Base-by-base conservation (phyloP, 2,329 filamentous ascomycete genomes). In the Trichoderma oligosporum region DNA sequence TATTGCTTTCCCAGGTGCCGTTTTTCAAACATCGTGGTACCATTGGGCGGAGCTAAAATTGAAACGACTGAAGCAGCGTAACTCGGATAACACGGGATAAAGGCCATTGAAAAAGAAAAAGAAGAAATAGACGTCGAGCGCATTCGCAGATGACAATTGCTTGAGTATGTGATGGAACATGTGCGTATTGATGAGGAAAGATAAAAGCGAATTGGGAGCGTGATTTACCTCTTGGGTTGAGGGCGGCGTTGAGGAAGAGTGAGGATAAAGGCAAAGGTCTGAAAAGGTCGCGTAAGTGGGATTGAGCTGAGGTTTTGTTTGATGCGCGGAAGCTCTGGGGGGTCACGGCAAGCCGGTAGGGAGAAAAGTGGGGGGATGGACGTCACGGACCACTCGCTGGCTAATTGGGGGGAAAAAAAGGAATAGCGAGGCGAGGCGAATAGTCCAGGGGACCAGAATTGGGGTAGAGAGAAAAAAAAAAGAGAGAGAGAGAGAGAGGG, bases 231-330 rank as follows among this genome's bases (percentile, higher is more conserved):
- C 36, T 57, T 57, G 35, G 36, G 54, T 35, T 49, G 47, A 42
- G 33, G 54, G 18, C 24, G 27, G 41, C 56, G 56, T n/a, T 58
- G 41, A 47, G 41, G 41, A 52, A 27, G 41, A 46, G 25, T 38
- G 31, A 38, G 35, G 25, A 42, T 36, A 49, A 44, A 36, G 48
- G 41, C 36, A 57, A 51, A 58, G 48, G 47, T 53, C 41, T 52
- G 49, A 48, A 55, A 55, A 38, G 58, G 61, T 57, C 61, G 64
- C 64, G 64, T 44, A 60, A 61, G 63, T 49, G 64, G n/a, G 64
- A 64, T 54, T 61, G 59, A 45, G 46, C 55, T 56, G 61, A 58
- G 63, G 61, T 66, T 66, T 66, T 65, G 64, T 65, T 57, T 61
- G 57, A 63, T 59, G 61, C 53, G 49, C 35, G 51, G 44, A 46